phyloP scores from a whole-genome alignment of 345 rosid genomes.

The Cardamine chenopodiifolia region DNA sequence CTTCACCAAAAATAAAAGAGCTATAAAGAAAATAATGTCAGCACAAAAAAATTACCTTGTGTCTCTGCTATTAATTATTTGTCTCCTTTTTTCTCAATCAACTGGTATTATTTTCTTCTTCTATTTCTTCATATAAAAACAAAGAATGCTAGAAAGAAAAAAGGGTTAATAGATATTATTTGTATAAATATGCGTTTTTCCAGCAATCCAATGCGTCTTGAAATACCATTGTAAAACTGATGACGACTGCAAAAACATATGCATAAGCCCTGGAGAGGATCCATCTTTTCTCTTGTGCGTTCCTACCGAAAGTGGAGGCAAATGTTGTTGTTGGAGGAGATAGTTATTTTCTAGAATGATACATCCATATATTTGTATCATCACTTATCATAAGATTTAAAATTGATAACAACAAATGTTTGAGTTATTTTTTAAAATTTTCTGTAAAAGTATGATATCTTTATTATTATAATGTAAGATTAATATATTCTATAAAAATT shows the following conservation, averaged over 20 bases:
- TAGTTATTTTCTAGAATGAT: neutral
- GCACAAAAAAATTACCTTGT: neutral
- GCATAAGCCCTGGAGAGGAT: neutral
- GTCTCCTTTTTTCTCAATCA: slow-evolving; percentile 6
- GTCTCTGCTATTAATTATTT: neutral
- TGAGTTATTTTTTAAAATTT: neutral
- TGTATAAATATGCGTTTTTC: neutral
- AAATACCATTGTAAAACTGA: neutral
- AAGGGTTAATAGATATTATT: neutral
- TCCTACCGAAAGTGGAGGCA: neutral
- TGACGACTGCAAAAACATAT: neutral
- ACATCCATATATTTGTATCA: neutral
- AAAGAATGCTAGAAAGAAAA: neutral
- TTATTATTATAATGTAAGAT: neutral
- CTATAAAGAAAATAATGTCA: neutral
- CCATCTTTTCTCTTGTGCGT: neutral
- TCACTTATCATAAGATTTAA: neutral
- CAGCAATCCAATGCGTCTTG: neutral
- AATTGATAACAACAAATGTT: neutral
- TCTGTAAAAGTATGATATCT: neutral
- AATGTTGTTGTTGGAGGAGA: neutral
- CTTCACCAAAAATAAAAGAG: neutral
- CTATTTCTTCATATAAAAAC: neutral
- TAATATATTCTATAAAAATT: neutral
- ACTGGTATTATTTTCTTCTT: neutral